Base-by-base conservation (phyloP, 352 stramenopile genomes). In the Phytopythium kandeliae region DNA sequence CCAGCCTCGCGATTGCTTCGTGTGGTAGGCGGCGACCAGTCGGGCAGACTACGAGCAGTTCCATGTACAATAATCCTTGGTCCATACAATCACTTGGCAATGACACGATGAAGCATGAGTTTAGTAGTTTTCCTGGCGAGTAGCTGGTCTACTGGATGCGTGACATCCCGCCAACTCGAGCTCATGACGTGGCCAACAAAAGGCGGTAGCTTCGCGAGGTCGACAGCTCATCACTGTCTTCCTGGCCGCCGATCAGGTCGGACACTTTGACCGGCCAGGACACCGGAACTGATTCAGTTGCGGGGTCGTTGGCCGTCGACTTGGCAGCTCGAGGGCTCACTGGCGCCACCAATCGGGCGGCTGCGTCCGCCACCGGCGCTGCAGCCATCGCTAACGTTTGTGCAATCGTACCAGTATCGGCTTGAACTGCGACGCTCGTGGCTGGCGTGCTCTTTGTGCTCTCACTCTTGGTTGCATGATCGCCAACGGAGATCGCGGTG, bases 1-100 rank as follows among this genome's bases (percentile, higher is more conserved):
- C 38, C 55, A 71, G 45, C 57, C 64, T 10, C 61, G 60, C 10
- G 64, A 70, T 44, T 73, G 64, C 43, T 73, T 73, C 35, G 64
- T 73, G 7, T 73, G 64, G 64, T 69, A 65, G 53, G 51, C 21
- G 41, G 13, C 40, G 22, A 54, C 2, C n/a, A 55, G 35, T 48
- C 28, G 11, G 17, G n/a, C n/a, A n/a, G n/a, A n/a, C 13, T n/a
- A 17, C n/a, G 17, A 50, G n/a, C 30, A 41, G 31, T 2, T 31
- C 10, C n/a, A n/a, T 51, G 45, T 51, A 51, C 31, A 19, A 51
- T 51, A 51, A 31, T 31, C 28, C 12, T 51, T 17, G 8, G 3
- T 36, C 36, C 8, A 22, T 3, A 19, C 28, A 31, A 31, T 9
- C 28, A 31, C 9, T 31, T 9, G 9, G 4, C 4, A 31, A 31